Base-by-base conservation (phyloP, 768 basidiomycete genomes). In the Lentinula sp. region DNA sequence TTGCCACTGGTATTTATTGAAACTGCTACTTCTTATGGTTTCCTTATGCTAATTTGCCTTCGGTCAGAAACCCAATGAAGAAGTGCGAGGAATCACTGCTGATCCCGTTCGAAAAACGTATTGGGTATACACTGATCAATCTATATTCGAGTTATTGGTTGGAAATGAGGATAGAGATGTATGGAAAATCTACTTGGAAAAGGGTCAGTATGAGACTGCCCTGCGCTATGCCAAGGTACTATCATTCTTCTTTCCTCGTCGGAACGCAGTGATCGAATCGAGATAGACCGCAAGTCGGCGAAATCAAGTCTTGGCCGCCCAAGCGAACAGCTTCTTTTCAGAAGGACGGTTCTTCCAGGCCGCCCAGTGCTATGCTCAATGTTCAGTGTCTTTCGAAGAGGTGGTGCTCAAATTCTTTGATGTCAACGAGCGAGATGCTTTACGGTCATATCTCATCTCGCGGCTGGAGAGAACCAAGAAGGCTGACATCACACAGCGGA, bases 161-260 rank as follows among this genome's bases (percentile, higher is more conserved):
- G 80, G 80, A 7, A 93, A 95, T 66, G 97, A 99, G 75, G 91
- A 91, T 68, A 84, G 95, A 10, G 92, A 98, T 69, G 87, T 99
- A 7, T 99, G 97, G 97, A 86, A 86, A 68, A 87, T 95, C 58
- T 93, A 91, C 71, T 79, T 98, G 8, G 83, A 87, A 57, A 85
- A 89, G 66, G 84, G 81, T 2, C 83, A 88, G 57, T 94, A 85
- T 65, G 89, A 92, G n/a, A 72, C 81, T 0, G 93, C 96, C 0
- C 73, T 96, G 59, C 78, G 81, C 60, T 91, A 91, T 73, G 84
- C 93, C 23, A 93, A 92, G 80, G 96, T 91, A 48, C 32, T 79
- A 8, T 8, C 9, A 13, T 45, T 43, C 45, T 10, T 37, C 50
- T 28, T 23, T 16, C 32, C 63, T 43, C 15, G 7, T 51, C 40